Evolutionary conservation across 192 early-diverging fungal species (phyloP), one percentile per base, ranked within the genome.

Genomic region (Endogone sp.): DNA sequence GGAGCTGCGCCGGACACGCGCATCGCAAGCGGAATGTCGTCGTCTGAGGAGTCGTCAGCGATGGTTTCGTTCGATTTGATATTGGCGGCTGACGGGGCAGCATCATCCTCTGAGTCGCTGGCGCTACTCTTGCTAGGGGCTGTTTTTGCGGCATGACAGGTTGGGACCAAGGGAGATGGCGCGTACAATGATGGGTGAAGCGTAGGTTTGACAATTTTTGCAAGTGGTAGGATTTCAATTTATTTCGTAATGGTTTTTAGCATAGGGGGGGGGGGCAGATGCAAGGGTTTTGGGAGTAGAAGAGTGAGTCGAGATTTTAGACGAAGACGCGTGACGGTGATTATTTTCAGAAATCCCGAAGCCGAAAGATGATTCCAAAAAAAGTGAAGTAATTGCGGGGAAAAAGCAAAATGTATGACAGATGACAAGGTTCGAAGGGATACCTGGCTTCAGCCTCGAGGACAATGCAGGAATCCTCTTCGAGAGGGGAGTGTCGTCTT

Each of bases 401-500:
- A 49, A 16, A 49, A 49, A 16, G 37, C 9, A 16, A 16, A 49
- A 49, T 11, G 37, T 6, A 16, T 6, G 6, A 49, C 37, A 49
- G 37, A 49, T 49, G 6, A 49, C 9, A 16, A 49, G 6, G 37
- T 11, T 16, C 37, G 16, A n/a, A n/a, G n/a, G n/a, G 37, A 25
- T 62, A 21, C 23, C 59, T 31, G 16, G 62, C 20, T 55, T 59
- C 28, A 55, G 11, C 31, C 24, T 49, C 57, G 20, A 31, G 13
- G n/a, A 21, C 25, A 24, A 1, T 21, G 13, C 32, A 20, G 37
- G 37, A 6, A 49, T 65, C 25, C 71, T 23, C 37, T 56, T 54
- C 3, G 72, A 63, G 8, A 82, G 67, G 28, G 81, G 81, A 57
- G 77, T 70, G 54, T 79, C 81, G 62, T 79, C 81, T 60, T 82